Base-by-base conservation (phyloP, 352 stramenopile species). In the Pythium utonaiense region DNA sequence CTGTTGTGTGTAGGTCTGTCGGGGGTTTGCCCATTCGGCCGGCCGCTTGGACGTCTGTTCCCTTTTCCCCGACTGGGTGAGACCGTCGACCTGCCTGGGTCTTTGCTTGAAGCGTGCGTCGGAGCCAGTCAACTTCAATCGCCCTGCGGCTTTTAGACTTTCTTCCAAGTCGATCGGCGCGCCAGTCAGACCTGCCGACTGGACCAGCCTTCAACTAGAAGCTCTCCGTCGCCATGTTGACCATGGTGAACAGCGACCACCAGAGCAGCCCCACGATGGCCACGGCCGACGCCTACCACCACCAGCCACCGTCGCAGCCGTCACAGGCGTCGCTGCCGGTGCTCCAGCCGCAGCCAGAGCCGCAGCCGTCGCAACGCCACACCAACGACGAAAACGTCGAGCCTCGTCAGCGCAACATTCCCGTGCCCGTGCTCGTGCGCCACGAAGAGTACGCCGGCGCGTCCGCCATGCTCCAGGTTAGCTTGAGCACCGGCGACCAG, bases 41-140 rank as follows among this genome's bases (percentile, higher is more conserved):
- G 22, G 3, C 12, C 45, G 24, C 45, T 31, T 22, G 22, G 45
- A 22, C 24, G 27, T 52, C 27, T 31, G 45, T 31, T 34, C 12
- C 17, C 45, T 52, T 24, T 31, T 36, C 21, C 44, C 13, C 44
- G 14, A 19, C 14, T 25, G 40, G 40, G 40, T 47, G 19, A 47
- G 40, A 47, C 54, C 33, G 17, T 45, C 21, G 9, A 25, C 30
- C 30, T 17, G 27, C 36, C 31, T 45, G 16, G 22, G 31, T 14
- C 17, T 86, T 77, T 69, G 80, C 76, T 90, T 90, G 78, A 88
- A 90, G 80, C 74, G 67, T 67, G 27, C 70, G 31, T 31, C 73
- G 60, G 71, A 88, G 73, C 78, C 78, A 85, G 60, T 75, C 73
- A 91, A 88, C 80, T 91, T 91, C 80, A 91, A 91, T 77, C 62